Base-by-base conservation (phyloP, 495 filamentous ascomycete genomes). In the Xylaria scruposa region DNA sequence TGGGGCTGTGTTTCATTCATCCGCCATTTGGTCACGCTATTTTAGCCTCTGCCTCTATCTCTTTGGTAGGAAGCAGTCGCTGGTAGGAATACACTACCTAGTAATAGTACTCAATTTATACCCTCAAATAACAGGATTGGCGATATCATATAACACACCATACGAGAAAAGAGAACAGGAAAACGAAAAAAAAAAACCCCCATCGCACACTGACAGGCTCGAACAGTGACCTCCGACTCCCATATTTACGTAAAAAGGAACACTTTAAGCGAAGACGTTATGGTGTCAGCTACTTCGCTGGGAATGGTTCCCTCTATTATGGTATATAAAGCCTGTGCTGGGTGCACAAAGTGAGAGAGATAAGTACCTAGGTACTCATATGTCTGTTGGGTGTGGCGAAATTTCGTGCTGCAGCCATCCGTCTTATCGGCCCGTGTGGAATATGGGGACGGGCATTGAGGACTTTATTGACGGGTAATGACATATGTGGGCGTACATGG, bases 281-380 rank as follows among this genome's bases (percentile, higher is more conserved):
- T 19, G 46, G 49, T 53, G n/a, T 54, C 21, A 54, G 51, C 51
- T 29, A 54, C 51, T 54, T 54, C 51, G 51, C 51, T 54, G 24
- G 51, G 51, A 29, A 29, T 15, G 24, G 24, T 24, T 26, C 21
- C 9, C 51, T 26, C 13, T 54, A 54, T 54, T 4, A 54, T 54
- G 2, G 51, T 54, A 54, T 29, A 54, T 29, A 6, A 54, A 9
- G 51, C 8, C 51, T 26, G 12, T 9, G 24, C 13, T 26, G n/a
- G n/a, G 8, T 2, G 12, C 17, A 24, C 1, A 53, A 53, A 24
- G 51, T 29, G 51, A 21, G n/a, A 24, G 24, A 29, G 51, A 24
- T 26, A 54, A 21, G 24, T 54, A 53, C 46, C 6, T 49, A 19
- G 46, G 46, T 49, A 49, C 19, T 54, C 51, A 54, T 10, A 24